phyloP scores from a whole-genome alignment of 1,139 yeast species.

The Pichia sp. region DNA sequence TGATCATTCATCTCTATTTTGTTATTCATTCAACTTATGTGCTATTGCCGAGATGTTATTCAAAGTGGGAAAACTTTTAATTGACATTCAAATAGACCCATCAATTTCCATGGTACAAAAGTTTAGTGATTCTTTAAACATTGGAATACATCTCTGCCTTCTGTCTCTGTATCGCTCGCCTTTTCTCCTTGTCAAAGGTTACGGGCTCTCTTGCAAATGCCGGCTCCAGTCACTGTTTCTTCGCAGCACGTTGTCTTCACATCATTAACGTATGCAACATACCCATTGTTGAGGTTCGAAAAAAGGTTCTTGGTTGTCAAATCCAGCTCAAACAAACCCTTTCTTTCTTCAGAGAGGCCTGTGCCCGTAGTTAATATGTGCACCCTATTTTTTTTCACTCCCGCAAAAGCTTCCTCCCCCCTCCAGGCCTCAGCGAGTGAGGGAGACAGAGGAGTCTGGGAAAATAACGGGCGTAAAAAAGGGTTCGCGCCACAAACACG shows the following conservation, averaged over 20 bases:
- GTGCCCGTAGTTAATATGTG: not conserved
- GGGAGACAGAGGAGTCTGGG: not conserved
- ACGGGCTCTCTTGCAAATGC: not conserved
- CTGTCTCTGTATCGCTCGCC: too few species aligned
- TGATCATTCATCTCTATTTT: too few species aligned
- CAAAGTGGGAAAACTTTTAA: too few species aligned
- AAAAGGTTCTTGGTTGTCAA: slow-evolving; percentile 11
- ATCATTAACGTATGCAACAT: slow-evolving; percentile 4
- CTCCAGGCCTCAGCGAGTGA: not conserved
- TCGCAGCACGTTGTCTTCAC: not conserved
- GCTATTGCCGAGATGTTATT: too few species aligned
- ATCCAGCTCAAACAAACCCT: not conserved
- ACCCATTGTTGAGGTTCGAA: slow-evolving; percentile 18
- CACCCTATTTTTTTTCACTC: not conserved
- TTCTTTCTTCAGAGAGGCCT: not conserved
- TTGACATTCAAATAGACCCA: too few species aligned
- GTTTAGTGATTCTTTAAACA: too few species aligned
- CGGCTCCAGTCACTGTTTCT: not conserved
- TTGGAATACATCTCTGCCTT: too few species aligned
- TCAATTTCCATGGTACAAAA: too few species aligned
- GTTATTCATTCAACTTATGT: too few species aligned
- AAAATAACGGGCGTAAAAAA: not conserved
- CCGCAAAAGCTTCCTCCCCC: not conserved
- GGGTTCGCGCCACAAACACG: not conserved
- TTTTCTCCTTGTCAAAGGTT: too few species aligned